phyloP scores from a whole-genome alignment of 352 stramenopile species.

The Hyaloperonospora arabidopsidis region DNA sequence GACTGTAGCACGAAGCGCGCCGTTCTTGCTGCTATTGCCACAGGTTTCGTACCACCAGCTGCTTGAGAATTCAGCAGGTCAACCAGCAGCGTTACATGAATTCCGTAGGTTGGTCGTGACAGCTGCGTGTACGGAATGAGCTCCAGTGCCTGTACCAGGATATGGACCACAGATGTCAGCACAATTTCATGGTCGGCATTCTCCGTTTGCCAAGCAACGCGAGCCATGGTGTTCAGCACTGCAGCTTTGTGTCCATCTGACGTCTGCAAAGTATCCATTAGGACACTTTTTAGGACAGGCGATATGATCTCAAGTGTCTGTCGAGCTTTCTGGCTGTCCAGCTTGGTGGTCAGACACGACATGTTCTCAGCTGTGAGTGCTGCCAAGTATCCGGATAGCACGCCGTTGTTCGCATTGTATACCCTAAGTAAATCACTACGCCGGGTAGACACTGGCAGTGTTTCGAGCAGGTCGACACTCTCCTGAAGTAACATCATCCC shows the following conservation, averaged over 20 bases:
- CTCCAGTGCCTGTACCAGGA: slow-evolving; percentile 32
- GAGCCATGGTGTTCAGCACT: slow-evolving; percentile 33
- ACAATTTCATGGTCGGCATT: background rate
- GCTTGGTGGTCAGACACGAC: background rate
- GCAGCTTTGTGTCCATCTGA: slow-evolving; percentile 20
- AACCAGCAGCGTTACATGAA: slow-evolving; percentile 33
- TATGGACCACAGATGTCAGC: slow-evolving; percentile 2
- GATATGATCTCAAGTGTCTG: slow-evolving; percentile 23
- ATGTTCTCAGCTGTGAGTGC: slow-evolving; percentile 22
- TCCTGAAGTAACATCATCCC: slow-evolving; percentile 34
- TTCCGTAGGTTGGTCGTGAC: slow-evolving; percentile 20
- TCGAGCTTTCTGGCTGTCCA: background rate
- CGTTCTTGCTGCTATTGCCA: slow-evolving; percentile 10
- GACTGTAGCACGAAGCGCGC: slow-evolving; percentile 18
- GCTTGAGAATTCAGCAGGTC: slow-evolving; percentile 30
- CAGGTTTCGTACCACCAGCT: slow-evolving; percentile 4
- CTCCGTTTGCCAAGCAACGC: slow-evolving; percentile 35
- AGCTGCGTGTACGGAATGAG: slow-evolving; percentile 26
- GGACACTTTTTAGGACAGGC: slow-evolving; percentile 29
- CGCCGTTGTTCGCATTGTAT: slow-evolving; percentile 33
- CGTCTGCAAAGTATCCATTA: slow-evolving; percentile 21
- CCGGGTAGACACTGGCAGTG: slow-evolving; percentile 6
- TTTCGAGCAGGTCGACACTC: slow-evolving; percentile 16
- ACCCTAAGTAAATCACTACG: slow-evolving; percentile 25
- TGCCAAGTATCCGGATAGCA: slow-evolving; percentile 36